These are phyloP conservation scores for Fusarium begoniae DNA, from an alignment of 2,329 filamentous ascomycete species.

Conservation along the genomic window DNA sequence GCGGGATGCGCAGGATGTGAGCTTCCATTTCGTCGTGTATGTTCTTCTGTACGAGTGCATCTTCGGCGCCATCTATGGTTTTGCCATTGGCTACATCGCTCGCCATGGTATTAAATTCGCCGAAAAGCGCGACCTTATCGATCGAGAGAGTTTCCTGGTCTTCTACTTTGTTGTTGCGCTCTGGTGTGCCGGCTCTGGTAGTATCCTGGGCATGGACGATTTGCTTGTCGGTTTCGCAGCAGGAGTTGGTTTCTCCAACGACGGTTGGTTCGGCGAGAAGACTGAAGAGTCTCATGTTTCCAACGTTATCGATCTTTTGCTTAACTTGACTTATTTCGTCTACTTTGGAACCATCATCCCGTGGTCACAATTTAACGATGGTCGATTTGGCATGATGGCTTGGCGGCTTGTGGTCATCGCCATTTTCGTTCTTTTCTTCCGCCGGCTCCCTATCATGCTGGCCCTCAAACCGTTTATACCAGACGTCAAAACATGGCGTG, in stretches of 20 bases:
- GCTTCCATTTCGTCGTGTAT: constrained; percentile 87
- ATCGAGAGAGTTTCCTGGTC: constrained; percentile 95
- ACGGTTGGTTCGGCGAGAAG: constrained; percentile 98
- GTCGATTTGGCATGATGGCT: constrained; percentile 76
- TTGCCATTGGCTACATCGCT: constrained; percentile 86
- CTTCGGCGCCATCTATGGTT: constrained; percentile 89
- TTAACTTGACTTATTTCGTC: constrained; percentile 98
- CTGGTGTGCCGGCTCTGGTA: constrained; percentile 94
- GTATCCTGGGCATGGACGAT: constrained; percentile 91
- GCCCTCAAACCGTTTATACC: constrained; percentile 90
- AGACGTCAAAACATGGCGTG: constrained; percentile 97
- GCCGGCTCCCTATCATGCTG: constrained; percentile 95
- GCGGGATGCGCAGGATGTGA: constrained; percentile 72
- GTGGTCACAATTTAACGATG: constrained; percentile 89
- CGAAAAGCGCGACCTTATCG: constrained; percentile 85
- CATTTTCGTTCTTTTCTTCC: constrained; percentile 94
- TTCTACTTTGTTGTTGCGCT: constrained; percentile 98
- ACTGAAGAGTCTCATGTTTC: constrained; percentile 98
- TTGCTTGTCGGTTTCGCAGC: constrained; percentile 93
- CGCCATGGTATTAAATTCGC: constrained; percentile 90
- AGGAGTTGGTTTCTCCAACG: constrained; percentile 98
- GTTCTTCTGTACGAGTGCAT: constrained; percentile 96
- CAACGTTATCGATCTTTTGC: constrained; percentile 96
- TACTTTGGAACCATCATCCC: constrained; percentile 98
- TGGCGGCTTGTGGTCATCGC: constrained; percentile 95